A percentile compares a stretch with the other conserved stretches of the same genome.
These are phyloP conservation scores for Epichloe amarillans DNA, from an alignment of 2,329 filamentous ascomycete genomes.

Conservation along the genomic window DNA sequence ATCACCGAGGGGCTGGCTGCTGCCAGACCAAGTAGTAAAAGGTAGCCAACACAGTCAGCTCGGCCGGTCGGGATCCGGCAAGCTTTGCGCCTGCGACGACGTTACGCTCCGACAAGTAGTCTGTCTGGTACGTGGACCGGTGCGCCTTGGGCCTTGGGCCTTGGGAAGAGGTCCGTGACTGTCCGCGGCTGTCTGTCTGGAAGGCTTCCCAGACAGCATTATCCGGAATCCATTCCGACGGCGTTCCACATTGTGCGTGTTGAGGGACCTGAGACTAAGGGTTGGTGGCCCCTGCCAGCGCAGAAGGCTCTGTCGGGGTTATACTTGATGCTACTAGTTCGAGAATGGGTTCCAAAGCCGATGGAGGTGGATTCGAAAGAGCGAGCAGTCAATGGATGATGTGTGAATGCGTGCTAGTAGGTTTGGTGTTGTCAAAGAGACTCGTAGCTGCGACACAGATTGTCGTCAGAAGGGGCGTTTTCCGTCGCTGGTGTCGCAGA, in stretches of 20 bases:
- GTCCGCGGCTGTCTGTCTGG: neutral
- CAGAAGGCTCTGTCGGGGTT: neutral
- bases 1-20: neutral
- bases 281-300: neutral
- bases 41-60: neutral
- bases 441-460: neutral
- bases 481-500: slow-evolving; percentile 1
- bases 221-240: neutral
- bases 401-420: neutral
- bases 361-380: too few relatives aligned
- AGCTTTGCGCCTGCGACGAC: neutral
- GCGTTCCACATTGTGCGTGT: neutral
- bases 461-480: neutral
- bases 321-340: too few relatives aligned
- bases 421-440: neutral
- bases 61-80: neutral
- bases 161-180: slow-evolving; percentile 2
- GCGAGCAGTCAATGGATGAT: too few relatives aligned
- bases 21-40: neutral
- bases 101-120: neutral
- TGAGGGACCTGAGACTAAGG: neutral
- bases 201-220: neutral
- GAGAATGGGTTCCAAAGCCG: too few relatives aligned
- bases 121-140: neutral
- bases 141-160: neutral